Evolutionary conservation across 1,284 basidiomycete species (phyloP), one percentile per base, ranked within the genome.

Genomic region (Kalmanozyma brasiliensis): DNA sequence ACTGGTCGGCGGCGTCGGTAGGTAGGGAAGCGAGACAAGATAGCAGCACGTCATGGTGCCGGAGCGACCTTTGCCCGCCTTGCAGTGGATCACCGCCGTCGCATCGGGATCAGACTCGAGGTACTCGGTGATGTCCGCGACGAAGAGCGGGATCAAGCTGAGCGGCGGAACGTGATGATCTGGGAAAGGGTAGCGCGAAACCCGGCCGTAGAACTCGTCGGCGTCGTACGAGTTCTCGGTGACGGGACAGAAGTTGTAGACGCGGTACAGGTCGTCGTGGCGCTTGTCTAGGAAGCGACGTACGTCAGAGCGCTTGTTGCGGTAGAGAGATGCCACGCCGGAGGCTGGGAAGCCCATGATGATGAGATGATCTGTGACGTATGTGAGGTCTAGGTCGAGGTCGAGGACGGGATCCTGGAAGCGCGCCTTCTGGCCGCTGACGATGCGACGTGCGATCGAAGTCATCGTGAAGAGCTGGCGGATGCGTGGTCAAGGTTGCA

Each of bases 1-100:
- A 32, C 60, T 58, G 9, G 57, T 73, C 6, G 74, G 72, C 19
- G 74, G 48, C 4, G 56, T 59, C 4, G 75, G 75, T 3, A 77
- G 51, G 20, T 71, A 66, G 7, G 74, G 74, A 22, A 78, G 35
- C 4, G 71, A 72, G 32, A 78, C 49, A 5, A 77, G 53, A 35
- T 77, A 77, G 57, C 65, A 73, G 46, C 69, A 73, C 5, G 74
- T 71, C 70, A 78, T 72, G 16, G 77, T 78, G 8, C 77, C 77
- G 8, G 69, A 69, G 20, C 77, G 49, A 14, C 77, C 77, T 46
- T 77, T 77, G 30, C 77, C 77, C 5, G 77, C 76, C 87, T 94
- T 94, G 82, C 93, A 95, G 77, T 95, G 93, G 1, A 94, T 85
- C 6, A 93, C 91, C 6, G 88, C 89, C 14, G 93, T 89, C 42